These are phyloP conservation scores for Hyaloscypha variabilis DNA, from an alignment of 495 filamentous ascomycete species.

Conservation along the genomic window DNA sequence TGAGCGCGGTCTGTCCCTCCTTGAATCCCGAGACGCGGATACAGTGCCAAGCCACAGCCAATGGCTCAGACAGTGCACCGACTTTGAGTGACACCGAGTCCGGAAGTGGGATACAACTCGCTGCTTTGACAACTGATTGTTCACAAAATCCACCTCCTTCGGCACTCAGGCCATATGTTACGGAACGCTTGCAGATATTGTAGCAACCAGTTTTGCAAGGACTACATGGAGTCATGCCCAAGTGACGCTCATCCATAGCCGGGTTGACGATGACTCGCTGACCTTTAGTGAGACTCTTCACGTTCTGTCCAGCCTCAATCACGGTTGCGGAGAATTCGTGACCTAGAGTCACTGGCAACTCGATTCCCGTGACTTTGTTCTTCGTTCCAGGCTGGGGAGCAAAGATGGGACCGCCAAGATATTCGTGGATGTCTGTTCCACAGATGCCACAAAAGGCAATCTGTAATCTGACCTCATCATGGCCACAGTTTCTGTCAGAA, in stretches of 20 bases:
- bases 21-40: too few species aligned
- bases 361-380: too few species aligned
- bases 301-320: slow-evolving; percentile 46
- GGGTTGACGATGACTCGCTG: slow-evolving; percentile 67
- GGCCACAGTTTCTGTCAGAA: too few species aligned
- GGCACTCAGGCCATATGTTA: slow-evolving; percentile 73
- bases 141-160: slow-evolving; percentile 83
- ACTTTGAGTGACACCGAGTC: slow-evolving; percentile 58
- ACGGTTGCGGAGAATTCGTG: slow-evolving; percentile 60
- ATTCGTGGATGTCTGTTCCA: too few species aligned
- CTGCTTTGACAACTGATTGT: slow-evolving; percentile 69
- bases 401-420: too few species aligned
- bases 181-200: slow-evolving; percentile 78
- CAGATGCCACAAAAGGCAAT: too few species aligned
- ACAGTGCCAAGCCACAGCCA: slow-evolving; percentile 73
- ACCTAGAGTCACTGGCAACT: slow-evolving; percentile 38
- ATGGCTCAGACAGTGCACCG: slow-evolving; percentile 75
- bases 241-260: slow-evolving; percentile 58
- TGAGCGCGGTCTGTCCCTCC: too few species aligned
- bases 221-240: slow-evolving; percentile 67
- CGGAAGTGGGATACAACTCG: slow-evolving; percentile 66
- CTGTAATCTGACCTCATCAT: too few species aligned
- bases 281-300: slow-evolving; percentile 47
- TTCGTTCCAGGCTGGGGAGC: too few species aligned
- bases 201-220: slow-evolving; percentile 69